Conservation (phyloP, 352 stramenopile species). For the Phytophthora constricta region DNA sequence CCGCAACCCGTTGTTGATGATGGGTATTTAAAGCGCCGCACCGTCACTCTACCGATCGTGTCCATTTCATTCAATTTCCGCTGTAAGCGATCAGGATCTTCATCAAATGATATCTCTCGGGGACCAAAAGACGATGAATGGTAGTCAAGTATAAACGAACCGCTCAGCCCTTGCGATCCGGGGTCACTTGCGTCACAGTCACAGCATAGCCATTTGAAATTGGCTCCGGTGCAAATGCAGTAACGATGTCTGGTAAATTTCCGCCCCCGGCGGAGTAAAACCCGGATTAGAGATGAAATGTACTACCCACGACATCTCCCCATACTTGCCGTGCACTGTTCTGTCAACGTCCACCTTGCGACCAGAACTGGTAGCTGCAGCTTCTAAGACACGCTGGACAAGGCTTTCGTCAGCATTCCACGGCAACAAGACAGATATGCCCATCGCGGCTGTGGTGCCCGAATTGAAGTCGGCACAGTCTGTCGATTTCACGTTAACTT, state of each 20-base stretch:
- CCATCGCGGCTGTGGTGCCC: slow-evolving; percentile 16
- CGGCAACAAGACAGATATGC: slow-evolving; percentile 46
- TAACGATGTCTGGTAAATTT: slow-evolving; percentile 80
- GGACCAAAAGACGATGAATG: slow-evolving; percentile 69
- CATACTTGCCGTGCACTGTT: slow-evolving; percentile 94
- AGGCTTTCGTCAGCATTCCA: slow-evolving; percentile 77
- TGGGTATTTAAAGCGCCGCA: slow-evolving; percentile 90
- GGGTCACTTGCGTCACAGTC: slow-evolving; percentile 89
- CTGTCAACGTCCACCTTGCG: slow-evolving; percentile 88
- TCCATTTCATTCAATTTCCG: slow-evolving; percentile 96
- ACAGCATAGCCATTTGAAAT: slow-evolving; percentile 35
- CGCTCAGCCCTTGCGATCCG: slow-evolving; percentile 88
- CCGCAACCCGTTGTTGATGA: slow-evolving; percentile 62
- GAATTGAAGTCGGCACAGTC: slow-evolving; percentile 46
- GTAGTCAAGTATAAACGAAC: slow-evolving; percentile 93
- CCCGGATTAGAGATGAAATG: slow-evolving; percentile 94
- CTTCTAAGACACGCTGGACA: slow-evolving; percentile 63
- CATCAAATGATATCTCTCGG: slow-evolving; percentile 87
- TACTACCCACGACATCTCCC: slow-evolving; percentile 93
- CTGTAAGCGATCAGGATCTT: slow-evolving; percentile 81
- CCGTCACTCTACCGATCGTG: slow-evolving; percentile 91
- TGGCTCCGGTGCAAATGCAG: slow-evolving; percentile 42
- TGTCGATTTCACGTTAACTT: slow-evolving; percentile 44
- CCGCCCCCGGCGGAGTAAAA: slow-evolving; percentile 92
- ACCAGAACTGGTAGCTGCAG: slow-evolving; percentile 49